A percentile compares a stretch with the other conserved stretches of the same genome.
Conservation (phyloP, 257 asterid species). For the Voacanga thouarsii region DNA sequence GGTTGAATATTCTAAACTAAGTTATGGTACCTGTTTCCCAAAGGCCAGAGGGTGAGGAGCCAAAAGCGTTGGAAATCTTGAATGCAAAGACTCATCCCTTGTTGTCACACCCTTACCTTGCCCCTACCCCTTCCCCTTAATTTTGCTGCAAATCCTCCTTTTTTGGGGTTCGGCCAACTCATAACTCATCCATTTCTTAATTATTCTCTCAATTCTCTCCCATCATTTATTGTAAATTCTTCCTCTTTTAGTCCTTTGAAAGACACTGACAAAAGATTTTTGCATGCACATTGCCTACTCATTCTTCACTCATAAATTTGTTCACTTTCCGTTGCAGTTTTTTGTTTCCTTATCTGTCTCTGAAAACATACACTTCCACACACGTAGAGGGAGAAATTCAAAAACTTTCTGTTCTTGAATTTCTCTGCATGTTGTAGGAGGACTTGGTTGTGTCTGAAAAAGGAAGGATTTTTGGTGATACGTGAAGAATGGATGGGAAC, state of each 20-base stretch:
- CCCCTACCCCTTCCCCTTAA: background rate
- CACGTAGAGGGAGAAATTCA: background rate
- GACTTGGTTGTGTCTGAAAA: background rate
- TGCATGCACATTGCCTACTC: conserved; percentile 9
- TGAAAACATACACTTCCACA: background rate
- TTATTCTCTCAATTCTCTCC: conserved; percentile 3
- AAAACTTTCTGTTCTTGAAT: background rate
- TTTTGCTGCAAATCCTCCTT: background rate
- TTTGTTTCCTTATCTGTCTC: background rate
- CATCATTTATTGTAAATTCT: conserved; percentile 11
- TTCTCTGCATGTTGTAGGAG: background rate
- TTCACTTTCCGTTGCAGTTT: background rate
- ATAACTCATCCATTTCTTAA: background rate
- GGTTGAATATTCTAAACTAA: background rate
- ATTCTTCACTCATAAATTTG: background rate
- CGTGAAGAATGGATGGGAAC: conserved; percentile 11
- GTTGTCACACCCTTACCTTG: no score
- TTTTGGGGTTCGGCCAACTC: background rate
- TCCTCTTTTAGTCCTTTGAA: background rate
- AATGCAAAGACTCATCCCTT: background rate
- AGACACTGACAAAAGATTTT: background rate
- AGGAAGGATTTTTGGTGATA: background rate
- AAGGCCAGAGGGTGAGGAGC: background rate
- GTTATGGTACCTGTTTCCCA: background rate
- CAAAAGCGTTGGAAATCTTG: background rate